phyloP scores from a whole-genome alignment of 2,329 filamentous ascomycete species.

The Coniochaeta pulveracea region DNA sequence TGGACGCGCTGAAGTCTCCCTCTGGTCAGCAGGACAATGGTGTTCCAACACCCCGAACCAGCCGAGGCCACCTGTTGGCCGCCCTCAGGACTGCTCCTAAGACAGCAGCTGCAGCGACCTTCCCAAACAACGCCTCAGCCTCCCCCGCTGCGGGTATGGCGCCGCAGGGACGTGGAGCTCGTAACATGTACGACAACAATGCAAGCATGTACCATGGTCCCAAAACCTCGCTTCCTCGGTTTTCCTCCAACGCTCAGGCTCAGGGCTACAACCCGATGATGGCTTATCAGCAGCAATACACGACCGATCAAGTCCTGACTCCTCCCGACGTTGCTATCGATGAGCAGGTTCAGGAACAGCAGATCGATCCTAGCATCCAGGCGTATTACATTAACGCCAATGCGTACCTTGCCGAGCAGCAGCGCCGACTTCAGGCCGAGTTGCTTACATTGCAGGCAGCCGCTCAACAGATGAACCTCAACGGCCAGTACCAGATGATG shows the following conservation, averaged over 20 bases:
- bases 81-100: constrained; percentile 90
- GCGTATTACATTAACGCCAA: constrained; percentile 87
- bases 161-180: constrained; percentile 27
- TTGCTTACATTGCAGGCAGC: constrained; percentile 73
- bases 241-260: constrained; percentile 21
- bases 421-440: constrained; percentile 91
- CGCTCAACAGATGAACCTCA: constrained; percentile 69
- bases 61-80: constrained; percentile 86
- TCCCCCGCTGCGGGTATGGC: constrained; percentile 26
- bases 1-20: constrained; percentile 58
- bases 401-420: constrained; percentile 84
- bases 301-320: constrained; percentile 77
- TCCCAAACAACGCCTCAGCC: constrained; percentile 47
- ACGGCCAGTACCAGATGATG: constrained; percentile 31
- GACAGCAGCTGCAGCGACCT: constrained; percentile 60
- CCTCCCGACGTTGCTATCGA: constrained; percentile 72
- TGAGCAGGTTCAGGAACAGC: constrained; percentile 55
- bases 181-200: constrained; percentile 32
- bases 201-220: constrained; percentile 32
- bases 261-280: constrained; percentile 13
- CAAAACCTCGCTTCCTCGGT: constrained; percentile 46
- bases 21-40: constrained; percentile 52
- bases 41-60: constrained; percentile 77
- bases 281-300: constrained; percentile 41
- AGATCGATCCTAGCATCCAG: constrained; percentile 77